A percentile compares a stretch with the other conserved stretches of the same genome.
These are phyloP conservation scores for Achaetomiella virescens DNA, from an alignment of 495 filamentous ascomycete genomes.

Conservation along the genomic window DNA sequence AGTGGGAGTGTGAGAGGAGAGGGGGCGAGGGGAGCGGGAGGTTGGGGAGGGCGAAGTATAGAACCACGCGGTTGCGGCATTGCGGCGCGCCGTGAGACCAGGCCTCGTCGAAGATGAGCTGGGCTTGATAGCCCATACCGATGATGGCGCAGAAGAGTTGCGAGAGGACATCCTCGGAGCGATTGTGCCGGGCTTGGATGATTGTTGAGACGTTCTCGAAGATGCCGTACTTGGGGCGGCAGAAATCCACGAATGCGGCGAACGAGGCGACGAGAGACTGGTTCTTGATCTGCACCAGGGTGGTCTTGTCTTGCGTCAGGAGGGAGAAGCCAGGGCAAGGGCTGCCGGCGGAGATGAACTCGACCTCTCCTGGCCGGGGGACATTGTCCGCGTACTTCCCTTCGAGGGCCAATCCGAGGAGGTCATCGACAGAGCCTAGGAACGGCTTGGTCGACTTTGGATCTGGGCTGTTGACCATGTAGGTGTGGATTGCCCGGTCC, in stretches of 20 bases:
- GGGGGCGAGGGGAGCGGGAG: slow-evolving; percentile 48
- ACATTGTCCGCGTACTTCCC: slow-evolving; percentile 41
- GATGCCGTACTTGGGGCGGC: slow-evolving; percentile 62
- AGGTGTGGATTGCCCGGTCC: slow-evolving; percentile 57
- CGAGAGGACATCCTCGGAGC: slow-evolving; percentile 55
- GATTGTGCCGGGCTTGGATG: slow-evolving; percentile 35
- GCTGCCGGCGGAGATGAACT: slow-evolving; percentile 63
- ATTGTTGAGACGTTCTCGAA: slow-evolving; percentile 68
- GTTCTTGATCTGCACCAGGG: slow-evolving; percentile 48
- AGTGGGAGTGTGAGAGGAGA: slow-evolving; percentile 55
- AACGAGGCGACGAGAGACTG: slow-evolving; percentile 67
- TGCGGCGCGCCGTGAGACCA: slow-evolving; percentile 64
- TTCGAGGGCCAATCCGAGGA: slow-evolving; percentile 48
- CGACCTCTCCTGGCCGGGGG: slow-evolving; percentile 54
- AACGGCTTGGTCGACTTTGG: slow-evolving; percentile 40
- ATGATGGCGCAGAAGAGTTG: slow-evolving; percentile 64
- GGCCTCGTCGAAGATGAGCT: slow-evolving; percentile 56
- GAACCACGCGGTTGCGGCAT: slow-evolving; percentile 56
- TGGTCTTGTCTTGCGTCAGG: slow-evolving; percentile 48
- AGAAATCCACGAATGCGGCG: slow-evolving; percentile 66
- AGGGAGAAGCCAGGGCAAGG: slow-evolving; percentile 69
- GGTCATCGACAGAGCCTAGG: slow-evolving; percentile 64
- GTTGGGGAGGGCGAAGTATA: slow-evolving; percentile 59
- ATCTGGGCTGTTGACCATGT: slow-evolving; percentile 51
- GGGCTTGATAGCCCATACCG: slow-evolving; percentile 65